A percentile compares a stretch with the other conserved stretches of the same genome.
Conservation (phyloP, 148 eudicot genomes). For the Dysphania ambrosioides region DNA sequence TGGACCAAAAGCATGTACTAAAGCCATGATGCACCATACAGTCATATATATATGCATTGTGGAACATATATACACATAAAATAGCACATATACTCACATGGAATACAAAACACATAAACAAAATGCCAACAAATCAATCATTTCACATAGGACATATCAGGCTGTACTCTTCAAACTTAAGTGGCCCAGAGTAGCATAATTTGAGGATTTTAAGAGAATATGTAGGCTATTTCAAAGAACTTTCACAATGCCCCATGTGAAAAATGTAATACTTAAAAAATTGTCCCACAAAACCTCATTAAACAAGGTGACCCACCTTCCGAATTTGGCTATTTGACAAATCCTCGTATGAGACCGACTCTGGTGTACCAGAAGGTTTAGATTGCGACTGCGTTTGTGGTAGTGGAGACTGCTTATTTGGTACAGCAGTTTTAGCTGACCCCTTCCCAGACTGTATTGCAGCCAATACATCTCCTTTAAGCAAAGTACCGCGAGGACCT, state of each 20-base stretch:
- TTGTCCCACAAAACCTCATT: background rate
- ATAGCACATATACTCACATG: background rate
- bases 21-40: background rate
- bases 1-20: background rate
- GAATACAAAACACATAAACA: background rate
- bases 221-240: background rate
- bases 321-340: slow-evolving; percentile 93
- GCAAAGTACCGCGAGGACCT: slow-evolving; percentile 90
- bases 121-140: background rate
- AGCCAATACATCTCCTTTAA: slow-evolving; percentile 86
- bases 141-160: background rate
- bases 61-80: background rate
- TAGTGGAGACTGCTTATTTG: slow-evolving; percentile 39
- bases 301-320: slow-evolving; percentile 44
- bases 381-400: slow-evolving; percentile 37
- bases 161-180: background rate
- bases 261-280: background rate
- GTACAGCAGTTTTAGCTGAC: slow-evolving; percentile 28
- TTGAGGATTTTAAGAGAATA: background rate
- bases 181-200: background rate
- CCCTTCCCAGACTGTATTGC: slow-evolving; percentile 78
- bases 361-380: slow-evolving; percentile 35
- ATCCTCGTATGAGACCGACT: slow-evolving; percentile 55
- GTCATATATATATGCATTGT: background rate
- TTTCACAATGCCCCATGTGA: background rate